phyloP scores from a whole-genome alignment of 768 basidiomycete species.

The Auricularia heimuer region DNA sequence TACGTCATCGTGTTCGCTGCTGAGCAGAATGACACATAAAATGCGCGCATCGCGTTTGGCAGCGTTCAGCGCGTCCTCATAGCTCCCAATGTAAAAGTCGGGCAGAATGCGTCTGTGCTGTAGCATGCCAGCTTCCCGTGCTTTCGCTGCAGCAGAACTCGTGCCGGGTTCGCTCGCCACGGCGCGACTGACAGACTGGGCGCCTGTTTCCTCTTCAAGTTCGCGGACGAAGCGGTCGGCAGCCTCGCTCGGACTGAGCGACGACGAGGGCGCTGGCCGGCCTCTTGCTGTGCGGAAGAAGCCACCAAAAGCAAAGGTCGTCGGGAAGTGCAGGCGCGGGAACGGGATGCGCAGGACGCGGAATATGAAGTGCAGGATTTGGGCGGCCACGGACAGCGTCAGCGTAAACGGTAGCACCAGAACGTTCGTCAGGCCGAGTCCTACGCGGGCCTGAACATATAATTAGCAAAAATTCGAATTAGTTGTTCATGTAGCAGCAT shows the following conservation, averaged over 20 bases:
- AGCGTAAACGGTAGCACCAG: slow-evolving; percentile 43
- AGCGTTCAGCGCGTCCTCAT: slow-evolving; percentile 64
- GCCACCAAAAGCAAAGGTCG: slow-evolving; percentile 33
- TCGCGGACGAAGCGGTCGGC: slow-evolving; percentile 70
- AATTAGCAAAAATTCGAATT: neutral
- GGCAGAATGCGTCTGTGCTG: slow-evolving; percentile 44
- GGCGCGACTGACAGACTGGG: slow-evolving; percentile 44
- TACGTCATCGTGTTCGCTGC: slow-evolving; percentile 85
- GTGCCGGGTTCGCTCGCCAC: slow-evolving; percentile 19
- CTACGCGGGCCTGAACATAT: slow-evolving; percentile 1
- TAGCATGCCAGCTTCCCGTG: slow-evolving; percentile 21
- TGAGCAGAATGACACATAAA: slow-evolving; percentile 73
- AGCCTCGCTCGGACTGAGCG: slow-evolving; percentile 36
- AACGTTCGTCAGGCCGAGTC: slow-evolving; percentile 23
- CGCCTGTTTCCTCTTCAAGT: slow-evolving; percentile 80
- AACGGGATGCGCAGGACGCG: slow-evolving; percentile 58
- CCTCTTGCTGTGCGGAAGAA: slow-evolving; percentile 16
- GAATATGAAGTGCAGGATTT: slow-evolving; percentile 56
- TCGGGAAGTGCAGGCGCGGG: slow-evolving; percentile 37
- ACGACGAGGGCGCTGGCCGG: slow-evolving; percentile 16
- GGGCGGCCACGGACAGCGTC: slow-evolving; percentile 50
- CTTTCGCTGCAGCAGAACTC: slow-evolving; percentile 16
- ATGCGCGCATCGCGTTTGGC: slow-evolving; percentile 67
- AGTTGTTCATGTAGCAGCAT: slow-evolving; percentile 8
- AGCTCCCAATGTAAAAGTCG: slow-evolving; percentile 70